A percentile compares a stretch with the other conserved stretches of the same genome.
Evolutionary conservation across 306 rosid species (phyloP).

Genomic region (Adenanthera pavonina): DNA sequence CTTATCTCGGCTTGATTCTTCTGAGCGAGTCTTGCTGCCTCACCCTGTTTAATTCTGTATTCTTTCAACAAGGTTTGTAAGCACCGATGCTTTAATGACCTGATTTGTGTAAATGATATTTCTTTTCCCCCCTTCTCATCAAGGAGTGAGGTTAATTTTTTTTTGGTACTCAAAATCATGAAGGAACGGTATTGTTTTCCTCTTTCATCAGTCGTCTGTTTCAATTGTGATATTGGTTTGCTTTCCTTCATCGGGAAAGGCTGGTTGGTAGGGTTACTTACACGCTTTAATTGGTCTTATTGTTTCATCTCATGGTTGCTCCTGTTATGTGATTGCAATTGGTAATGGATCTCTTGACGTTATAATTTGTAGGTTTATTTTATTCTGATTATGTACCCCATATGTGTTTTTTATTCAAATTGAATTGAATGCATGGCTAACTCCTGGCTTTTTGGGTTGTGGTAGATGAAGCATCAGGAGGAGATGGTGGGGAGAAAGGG

Average conservation of each 20-base stretch:
- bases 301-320: not conserved
- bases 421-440: slow-evolving; percentile 27
- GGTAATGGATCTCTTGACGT: slow-evolving; percentile 3
- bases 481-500: slow-evolving; percentile 58
- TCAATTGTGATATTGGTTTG: slow-evolving; percentile 26
- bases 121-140: not conserved
- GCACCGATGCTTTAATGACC: slow-evolving; percentile 12
- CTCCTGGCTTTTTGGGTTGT: slow-evolving; percentile 36
- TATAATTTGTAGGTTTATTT: not conserved
- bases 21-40: not conserved
- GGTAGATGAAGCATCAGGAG: slow-evolving; percentile 59
- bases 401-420: not conserved
- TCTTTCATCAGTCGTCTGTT: slow-evolving; percentile 4
- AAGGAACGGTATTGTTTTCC: not conserved
- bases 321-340: slow-evolving; percentile 11
- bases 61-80: not conserved
- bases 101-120: slow-evolving; percentile 23
- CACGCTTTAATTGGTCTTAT: not conserved
- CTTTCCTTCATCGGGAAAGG: slow-evolving; percentile 8
- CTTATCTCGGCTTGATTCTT: not conserved
- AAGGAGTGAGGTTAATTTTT: slow-evolving; percentile 13
- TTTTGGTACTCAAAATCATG: slow-evolving; percentile 38
- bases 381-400: slow-evolving; percentile 25
- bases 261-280: slow-evolving; percentile 12
- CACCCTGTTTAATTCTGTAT: not conserved